Percentiles rank a stretch among this genome's conserved stretches.
phyloP scores from a whole-genome alignment of 805 yeast genomes.

The Candida arabinofermentans region DNA sequence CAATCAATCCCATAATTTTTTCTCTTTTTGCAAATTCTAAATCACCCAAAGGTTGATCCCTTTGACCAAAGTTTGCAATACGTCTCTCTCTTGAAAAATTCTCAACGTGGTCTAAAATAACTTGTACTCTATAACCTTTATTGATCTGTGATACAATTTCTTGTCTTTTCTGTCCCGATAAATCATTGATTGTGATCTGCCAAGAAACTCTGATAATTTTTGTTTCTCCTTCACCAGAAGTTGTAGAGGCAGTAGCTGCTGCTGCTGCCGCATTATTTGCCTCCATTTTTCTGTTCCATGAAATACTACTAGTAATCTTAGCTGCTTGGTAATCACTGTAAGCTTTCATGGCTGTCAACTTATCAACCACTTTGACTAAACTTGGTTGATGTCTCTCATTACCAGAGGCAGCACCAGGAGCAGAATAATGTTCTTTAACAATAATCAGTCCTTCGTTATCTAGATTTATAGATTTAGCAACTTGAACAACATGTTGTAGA shows the following conservation, averaged over 20 bases:
- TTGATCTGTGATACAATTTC: slow-evolving; percentile 44
- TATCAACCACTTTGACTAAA: slow-evolving; percentile 24
- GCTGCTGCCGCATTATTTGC: slow-evolving; percentile 8
- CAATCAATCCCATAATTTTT: not conserved
- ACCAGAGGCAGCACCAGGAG: no score
- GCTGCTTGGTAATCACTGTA: slow-evolving; percentile 25
- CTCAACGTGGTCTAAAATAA: slow-evolving; percentile 38
- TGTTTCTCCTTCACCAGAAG: slow-evolving; percentile 19
- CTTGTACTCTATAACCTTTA: slow-evolving; percentile 39
- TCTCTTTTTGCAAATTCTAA: slow-evolving; percentile 27
- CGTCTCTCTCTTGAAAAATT: slow-evolving; percentile 19
- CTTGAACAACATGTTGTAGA: slow-evolving; percentile 6
- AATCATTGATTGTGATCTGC: slow-evolving; percentile 52
- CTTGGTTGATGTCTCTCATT: no score
- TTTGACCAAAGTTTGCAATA: not conserved
- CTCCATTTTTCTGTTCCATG: slow-evolving; percentile 5
- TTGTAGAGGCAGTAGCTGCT: slow-evolving; percentile 3
- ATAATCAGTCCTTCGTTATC: slow-evolving; percentile 23
- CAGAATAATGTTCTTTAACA: no score
- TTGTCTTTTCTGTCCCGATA: slow-evolving; percentile 46
- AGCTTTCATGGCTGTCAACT: slow-evolving; percentile 22
- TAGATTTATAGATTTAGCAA: slow-evolving; percentile 17
- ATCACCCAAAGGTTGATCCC: slow-evolving; percentile 18
- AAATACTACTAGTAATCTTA: slow-evolving; percentile 14
- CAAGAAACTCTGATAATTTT: slow-evolving; percentile 51